phyloP scores from a whole-genome alignment of 169 alveolate species.

The Plasmodium blacklocki region DNA sequence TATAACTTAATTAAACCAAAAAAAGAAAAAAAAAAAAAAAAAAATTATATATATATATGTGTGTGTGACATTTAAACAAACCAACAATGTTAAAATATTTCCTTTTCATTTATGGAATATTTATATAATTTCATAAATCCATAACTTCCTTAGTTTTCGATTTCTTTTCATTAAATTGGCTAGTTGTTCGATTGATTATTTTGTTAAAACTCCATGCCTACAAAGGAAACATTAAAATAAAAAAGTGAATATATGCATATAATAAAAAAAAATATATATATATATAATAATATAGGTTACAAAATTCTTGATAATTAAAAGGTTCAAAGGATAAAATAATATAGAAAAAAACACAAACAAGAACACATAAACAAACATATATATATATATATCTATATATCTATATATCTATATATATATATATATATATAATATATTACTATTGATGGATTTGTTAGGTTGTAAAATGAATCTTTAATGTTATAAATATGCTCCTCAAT shows the following conservation, averaged over 20 bases:
- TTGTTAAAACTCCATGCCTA: constrained; percentile 61
- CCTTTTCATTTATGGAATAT: background rate
- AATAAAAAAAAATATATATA: constrained; percentile 3
- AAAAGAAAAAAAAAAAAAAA: background rate
- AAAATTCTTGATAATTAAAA: too few species aligned
- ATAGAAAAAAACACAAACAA: background rate
- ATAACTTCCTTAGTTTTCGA: background rate
- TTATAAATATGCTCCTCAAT: constrained; percentile 22
- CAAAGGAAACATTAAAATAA: background rate
- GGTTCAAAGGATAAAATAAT: too few species aligned
- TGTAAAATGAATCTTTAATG: constrained; percentile 32
- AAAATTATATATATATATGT: background rate
- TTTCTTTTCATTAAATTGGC: constrained; percentile 23
- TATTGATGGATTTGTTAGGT: constrained; percentile 39
- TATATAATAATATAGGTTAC: background rate
- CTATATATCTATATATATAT: background rate
- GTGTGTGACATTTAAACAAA: background rate
- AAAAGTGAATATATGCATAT: background rate
- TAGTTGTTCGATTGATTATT: constrained; percentile 25
- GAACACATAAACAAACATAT: background rate
- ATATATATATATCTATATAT: too few species aligned
- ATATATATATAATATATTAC: background rate
- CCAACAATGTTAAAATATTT: too few species aligned
- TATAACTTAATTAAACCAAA: background rate
- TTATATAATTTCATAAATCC: background rate